Conservation (phyloP, 2,329 filamentous ascomycete genomes). For the Raffaelea ambrosiae region DNA sequence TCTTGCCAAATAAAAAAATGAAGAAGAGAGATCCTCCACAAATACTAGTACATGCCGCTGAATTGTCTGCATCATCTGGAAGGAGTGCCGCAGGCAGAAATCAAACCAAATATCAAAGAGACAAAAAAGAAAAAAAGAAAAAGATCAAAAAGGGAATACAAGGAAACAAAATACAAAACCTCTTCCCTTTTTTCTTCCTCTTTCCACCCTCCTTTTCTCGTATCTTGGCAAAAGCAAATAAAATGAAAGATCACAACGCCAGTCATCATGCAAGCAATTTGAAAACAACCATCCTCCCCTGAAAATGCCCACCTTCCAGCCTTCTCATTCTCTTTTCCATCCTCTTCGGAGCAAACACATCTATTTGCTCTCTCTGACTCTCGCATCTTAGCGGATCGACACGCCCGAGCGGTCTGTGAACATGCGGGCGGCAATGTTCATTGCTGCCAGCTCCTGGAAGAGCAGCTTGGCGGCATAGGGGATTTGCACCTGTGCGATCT, state of each 20-base stretch:
- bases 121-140: background rate
- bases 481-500: conserved; percentile 95
- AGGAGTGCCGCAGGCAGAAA: too few species aligned
- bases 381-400: conserved; percentile 48
- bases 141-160: background rate
- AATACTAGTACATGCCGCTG: too few species aligned
- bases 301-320: too few species aligned
- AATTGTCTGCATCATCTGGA: too few species aligned
- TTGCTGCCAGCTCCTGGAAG: conserved; percentile 94
- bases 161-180: background rate
- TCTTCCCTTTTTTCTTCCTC: too few species aligned
- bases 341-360: background rate
- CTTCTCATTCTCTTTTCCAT: background rate
- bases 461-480: conserved; percentile 96
- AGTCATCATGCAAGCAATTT: too few species aligned
- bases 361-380: background rate
- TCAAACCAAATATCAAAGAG: background rate
- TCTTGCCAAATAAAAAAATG: too few species aligned
- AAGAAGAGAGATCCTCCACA: too few species aligned
- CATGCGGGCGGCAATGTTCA: conserved; percentile 98
- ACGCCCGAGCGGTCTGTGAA: conserved; percentile 80
- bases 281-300: too few species aligned
- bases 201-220: too few species aligned
- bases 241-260: too few species aligned
- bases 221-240: too few species aligned